Percentiles rank a stretch among this genome's conserved stretches.
phyloP scores from a whole-genome alignment of 805 yeast genomes.

The Lachancea nothofagi region DNA sequence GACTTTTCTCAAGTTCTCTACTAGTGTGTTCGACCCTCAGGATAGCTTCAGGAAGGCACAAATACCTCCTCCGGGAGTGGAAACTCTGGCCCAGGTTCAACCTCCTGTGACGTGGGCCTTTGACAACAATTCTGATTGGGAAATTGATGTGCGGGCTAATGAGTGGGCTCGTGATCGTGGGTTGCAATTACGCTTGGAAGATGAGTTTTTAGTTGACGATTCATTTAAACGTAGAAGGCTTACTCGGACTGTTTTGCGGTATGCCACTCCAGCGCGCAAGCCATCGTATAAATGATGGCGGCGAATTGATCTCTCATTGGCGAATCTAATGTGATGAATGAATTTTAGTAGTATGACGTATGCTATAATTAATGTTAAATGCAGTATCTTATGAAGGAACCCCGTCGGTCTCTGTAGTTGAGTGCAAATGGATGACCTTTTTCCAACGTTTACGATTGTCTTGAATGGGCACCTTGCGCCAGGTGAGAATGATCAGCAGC shows the following conservation, averaged over 20 bases:
- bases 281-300: constrained; percentile 18
- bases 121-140: constrained; percentile 58
- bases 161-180: constrained; percentile 49
- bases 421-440: constrained; percentile 46
- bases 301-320: no score
- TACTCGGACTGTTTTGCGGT: constrained; percentile 47
- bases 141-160: constrained; percentile 48
- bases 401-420: constrained; percentile 73
- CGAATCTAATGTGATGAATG: background rate
- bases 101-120: constrained; percentile 77
- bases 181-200: constrained; percentile 30
- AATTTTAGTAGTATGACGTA: background rate
- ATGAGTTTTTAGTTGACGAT: constrained; percentile 47
- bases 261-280: constrained; percentile 36
- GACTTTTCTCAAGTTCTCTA: constrained; percentile 55
- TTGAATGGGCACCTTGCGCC: constrained; percentile 62
- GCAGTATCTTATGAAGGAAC: constrained; percentile 56
- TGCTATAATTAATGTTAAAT: constrained; percentile 3
- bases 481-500: constrained; percentile 49
- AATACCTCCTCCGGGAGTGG: constrained; percentile 62
- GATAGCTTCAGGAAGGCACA: constrained; percentile 43
- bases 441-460: constrained; percentile 64
- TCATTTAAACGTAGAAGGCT: constrained; percentile 56
- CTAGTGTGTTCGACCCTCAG: constrained; percentile 46
- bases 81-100: constrained; percentile 45